Base-by-base conservation (phyloP, 106 monocot species). In the Dactylorhiza incarnata region DNA sequence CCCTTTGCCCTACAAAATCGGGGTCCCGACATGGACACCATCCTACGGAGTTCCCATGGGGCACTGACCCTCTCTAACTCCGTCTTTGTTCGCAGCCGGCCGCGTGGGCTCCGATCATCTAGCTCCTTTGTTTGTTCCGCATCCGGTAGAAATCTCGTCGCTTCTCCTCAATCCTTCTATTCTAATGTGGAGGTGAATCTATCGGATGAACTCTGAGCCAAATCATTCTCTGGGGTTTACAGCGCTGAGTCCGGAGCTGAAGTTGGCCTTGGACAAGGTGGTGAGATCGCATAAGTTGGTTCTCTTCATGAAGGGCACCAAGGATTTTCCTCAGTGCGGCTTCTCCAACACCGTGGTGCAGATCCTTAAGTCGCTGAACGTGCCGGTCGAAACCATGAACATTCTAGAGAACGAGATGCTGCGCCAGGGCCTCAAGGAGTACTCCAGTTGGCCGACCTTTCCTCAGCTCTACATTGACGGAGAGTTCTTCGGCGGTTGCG, bases 401-500 rank as follows among this genome's bases (percentile, higher is more conserved):
- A 83, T 95, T 48, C 83, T 95, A 24, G 89, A 89, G 81, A 95
- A 89, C 74, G 92, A 92, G 54, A 71, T 81, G 61, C 82, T 95
- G 59, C 87, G 95, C 23, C 88, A 88, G 85, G 92, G 86, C 29
- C 74, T 95, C 59, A 95, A 95, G 83, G 95, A 95, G 71, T 95
- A 95, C 81, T 95, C 95, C 71, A 88, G 53, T 86, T 95, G 95
- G 95, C 95, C 95, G 11, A 95, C 95, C 9, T 95, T 95, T 70
- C 95, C 95, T 9, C 95, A 95, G 82, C 87, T 95, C 58, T 95
- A 95, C 77, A 95, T 95, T 45, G 92, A 92, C 50, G 95, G 92
- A 9, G 92, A 92, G 77, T 95, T 95, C 86, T 95, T 88, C 44
- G 95, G 95, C 11, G 95, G 95, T 44, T 95, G 95, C 44, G 95